A percentile compares a stretch with the other conserved stretches of the same genome.
Evolutionary conservation across 2,329 filamentous ascomycete species (phyloP).

Genomic region (Apiospora phragmitis): DNA sequence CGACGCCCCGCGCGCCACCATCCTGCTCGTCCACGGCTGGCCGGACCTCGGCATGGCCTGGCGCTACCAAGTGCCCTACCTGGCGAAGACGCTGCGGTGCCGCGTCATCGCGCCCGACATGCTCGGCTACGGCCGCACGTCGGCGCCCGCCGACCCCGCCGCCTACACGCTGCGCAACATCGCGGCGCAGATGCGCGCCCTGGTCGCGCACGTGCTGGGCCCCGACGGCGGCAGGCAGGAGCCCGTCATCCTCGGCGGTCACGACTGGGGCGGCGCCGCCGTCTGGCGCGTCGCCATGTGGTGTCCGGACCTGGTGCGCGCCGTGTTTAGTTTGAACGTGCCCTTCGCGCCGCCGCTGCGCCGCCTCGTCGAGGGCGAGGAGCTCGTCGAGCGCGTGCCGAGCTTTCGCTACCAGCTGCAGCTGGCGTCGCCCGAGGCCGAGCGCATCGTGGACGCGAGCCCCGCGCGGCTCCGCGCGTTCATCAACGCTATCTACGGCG

Average conservation of each 20-base stretch:
- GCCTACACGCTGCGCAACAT: slow-evolving; percentile 33
- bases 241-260: slow-evolving; percentile 28
- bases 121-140: slow-evolving; percentile 38
- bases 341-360: slow-evolving; percentile 62
- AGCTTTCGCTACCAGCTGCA: slow-evolving; percentile 87
- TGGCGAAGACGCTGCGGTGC: slow-evolving; percentile 35
- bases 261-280: slow-evolving; percentile 64
- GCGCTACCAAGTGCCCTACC: slow-evolving; percentile 31
- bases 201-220: slow-evolving; percentile 57
- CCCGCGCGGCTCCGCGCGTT: slow-evolving; percentile 66
- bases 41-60: slow-evolving; percentile 21
- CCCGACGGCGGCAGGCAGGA: too few relatives aligned
- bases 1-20: slow-evolving; percentile 34
- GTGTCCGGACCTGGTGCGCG: slow-evolving; percentile 70
- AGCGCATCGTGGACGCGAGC: slow-evolving; percentile 55
- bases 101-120: slow-evolving; percentile 45
- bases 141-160: slow-evolving; percentile 28
- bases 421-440: slow-evolving; percentile 67
- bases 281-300: slow-evolving; percentile 75
- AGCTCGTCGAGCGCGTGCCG: slow-evolving; percentile 58
- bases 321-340: slow-evolving; percentile 79
- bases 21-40: slow-evolving; percentile 24
- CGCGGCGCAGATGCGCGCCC: slow-evolving; percentile 32
- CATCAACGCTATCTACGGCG: slow-evolving; percentile 72
- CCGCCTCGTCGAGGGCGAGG: slow-evolving; percentile 57